These are phyloP conservation scores for Reutealis trisperma DNA, from an alignment of 345 rosid genomes.

Conservation along the genomic window DNA sequence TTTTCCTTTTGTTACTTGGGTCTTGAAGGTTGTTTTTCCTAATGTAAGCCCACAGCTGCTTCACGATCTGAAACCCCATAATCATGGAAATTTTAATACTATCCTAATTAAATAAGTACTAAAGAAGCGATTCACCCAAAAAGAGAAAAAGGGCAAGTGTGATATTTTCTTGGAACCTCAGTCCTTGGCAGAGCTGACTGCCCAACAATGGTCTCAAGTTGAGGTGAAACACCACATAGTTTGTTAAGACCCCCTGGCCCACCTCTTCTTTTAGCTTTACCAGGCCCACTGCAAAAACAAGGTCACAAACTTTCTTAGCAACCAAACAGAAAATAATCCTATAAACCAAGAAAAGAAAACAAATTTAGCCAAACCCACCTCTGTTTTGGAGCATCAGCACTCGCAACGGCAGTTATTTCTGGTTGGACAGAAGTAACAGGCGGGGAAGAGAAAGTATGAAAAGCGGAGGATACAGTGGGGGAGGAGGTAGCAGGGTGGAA, in stretches of 20 bases:
- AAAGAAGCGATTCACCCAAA: neutral
- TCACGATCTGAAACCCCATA: conserved; percentile 62
- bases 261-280: conserved; percentile 76
- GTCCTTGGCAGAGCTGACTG: conserved; percentile 91
- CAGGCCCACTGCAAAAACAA: conserved; percentile 52
- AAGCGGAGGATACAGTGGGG: conserved; percentile 15
- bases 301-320: neutral
- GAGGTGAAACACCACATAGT: conserved; percentile 86
- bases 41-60: conserved; percentile 93
- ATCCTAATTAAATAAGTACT: neutral
- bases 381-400: neutral
- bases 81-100: conserved; percentile 9
- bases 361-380: neutral
- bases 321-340: neutral
- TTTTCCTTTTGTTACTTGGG: conserved; percentile 94
- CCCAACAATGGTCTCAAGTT: conserved; percentile 81
- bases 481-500: conserved; percentile 25
- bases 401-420: neutral
- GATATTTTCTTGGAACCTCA: conserved; percentile 47
- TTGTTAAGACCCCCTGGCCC: conserved; percentile 91
- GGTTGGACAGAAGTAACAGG: neutral
- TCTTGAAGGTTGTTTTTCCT: conserved; percentile 95
- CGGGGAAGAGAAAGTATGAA: neutral
- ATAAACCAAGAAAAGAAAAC: conserved; percentile 2
- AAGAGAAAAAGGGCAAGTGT: neutral